phyloP scores from a whole-genome alignment of 1,284 basidiomycete species.

The Austropuccinia psidii region DNA sequence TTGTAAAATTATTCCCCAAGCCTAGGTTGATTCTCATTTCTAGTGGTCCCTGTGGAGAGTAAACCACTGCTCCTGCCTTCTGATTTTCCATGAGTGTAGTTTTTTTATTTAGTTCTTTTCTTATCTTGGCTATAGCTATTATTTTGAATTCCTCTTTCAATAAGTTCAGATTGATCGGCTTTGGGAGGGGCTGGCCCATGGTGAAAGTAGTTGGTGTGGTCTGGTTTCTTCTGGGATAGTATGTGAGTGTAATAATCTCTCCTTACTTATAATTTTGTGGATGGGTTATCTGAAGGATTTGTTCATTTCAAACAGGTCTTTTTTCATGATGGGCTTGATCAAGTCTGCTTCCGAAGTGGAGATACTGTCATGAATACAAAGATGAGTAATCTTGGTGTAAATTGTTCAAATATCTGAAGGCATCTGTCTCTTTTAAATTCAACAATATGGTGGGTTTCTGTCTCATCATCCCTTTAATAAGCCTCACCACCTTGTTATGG shows the following conservation, averaged over 20 bases:
- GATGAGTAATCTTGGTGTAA: background rate
- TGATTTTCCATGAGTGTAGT: background rate
- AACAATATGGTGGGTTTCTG: background rate
- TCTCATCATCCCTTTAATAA: background rate
- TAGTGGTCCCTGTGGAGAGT: background rate
- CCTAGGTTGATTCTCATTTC: background rate
- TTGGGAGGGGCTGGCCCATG: background rate
- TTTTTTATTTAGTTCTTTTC: background rate
- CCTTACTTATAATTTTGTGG: background rate
- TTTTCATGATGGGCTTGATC: background rate
- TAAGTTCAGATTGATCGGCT: background rate
- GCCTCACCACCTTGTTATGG: background rate
- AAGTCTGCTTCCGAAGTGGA: background rate
- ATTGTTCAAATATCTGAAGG: background rate
- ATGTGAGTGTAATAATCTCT: background rate
- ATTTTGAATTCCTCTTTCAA: background rate
- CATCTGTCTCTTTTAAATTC: background rate
- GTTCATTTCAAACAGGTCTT: background rate
- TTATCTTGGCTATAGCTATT: background rate
- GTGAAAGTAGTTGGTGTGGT: no score
- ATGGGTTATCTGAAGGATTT: background rate
- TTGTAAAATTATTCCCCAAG: background rate
- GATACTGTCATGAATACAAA: background rate
- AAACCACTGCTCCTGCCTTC: background rate
- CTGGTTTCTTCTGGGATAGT: no score